Evolutionary conservation across 1,139 yeast genomes (phyloP).

Genomic region (Geotrichum candidum): DNA sequence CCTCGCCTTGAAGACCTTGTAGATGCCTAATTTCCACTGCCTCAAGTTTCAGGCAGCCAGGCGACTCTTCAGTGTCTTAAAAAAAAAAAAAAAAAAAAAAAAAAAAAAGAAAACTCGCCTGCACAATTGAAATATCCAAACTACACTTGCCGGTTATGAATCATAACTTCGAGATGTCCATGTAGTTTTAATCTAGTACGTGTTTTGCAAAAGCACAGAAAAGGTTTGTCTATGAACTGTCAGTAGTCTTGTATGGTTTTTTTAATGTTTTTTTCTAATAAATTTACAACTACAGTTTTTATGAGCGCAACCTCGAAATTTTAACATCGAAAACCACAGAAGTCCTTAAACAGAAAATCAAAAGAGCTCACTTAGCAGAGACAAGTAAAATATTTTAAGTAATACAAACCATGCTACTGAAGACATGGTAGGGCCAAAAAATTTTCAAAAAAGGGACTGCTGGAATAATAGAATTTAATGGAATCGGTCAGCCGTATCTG

Average conservation of each 20-base stretch:
- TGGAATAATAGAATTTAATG: background rate
- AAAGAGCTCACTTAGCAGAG: background rate
- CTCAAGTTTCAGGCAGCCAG: background rate
- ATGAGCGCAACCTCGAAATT: no score
- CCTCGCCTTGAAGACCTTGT: background rate
- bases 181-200: background rate
- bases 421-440: background rate
- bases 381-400: background rate
- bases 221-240: background rate
- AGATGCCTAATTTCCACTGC: background rate
- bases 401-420: background rate
- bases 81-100: no score
- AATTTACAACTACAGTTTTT: background rate
- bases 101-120: no score
- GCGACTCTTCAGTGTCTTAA: background rate
- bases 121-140: background rate
- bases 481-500: background rate
- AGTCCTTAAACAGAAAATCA: background rate
- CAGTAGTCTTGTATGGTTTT: background rate
- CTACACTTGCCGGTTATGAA: background rate
- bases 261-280: background rate
- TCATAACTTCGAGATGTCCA: background rate
- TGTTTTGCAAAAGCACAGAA: background rate
- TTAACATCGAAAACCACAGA: background rate
- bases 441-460: background rate